Base-by-base conservation (phyloP, 805 yeast genomes). In the Candida namnaoensis region DNA sequence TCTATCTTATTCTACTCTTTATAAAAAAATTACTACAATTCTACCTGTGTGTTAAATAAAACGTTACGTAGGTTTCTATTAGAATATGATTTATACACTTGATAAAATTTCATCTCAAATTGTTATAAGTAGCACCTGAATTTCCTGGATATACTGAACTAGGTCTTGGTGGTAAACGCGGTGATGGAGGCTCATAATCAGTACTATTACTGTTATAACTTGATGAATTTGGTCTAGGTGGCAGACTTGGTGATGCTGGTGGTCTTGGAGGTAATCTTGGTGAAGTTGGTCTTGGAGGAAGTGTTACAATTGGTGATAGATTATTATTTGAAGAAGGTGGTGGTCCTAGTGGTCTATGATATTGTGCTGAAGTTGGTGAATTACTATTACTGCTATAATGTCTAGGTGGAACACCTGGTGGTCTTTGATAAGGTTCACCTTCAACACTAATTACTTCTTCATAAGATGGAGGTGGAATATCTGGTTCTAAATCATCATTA, bases 121-220 rank as follows among this genome's bases (percentile, higher is more conserved):
- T 44, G 26, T 48, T 47, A 37, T 56, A 62, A n/a, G 41, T 47
- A 11, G 56, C 47, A 10, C 47, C 56, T 24, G 44, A 41, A 46
- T 53, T 50, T 43, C 44, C 42, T 24, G 28, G 13, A 34, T 53
- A 37, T 12, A 48, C 41, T 3, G 36, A 39, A 3, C n/a, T 5
- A 13, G 49, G 50, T 40, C 46, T 44, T 25, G 47, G 46, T 5
- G 51, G 48, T 6, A 45, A 38, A 33, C 44, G 37, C 12, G 45
- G 47, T 8, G 42, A 30, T 26, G 6, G 28, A 26, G 28, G 8
- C 6, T 26, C 28, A 26, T 26, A 26, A 26, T 26, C 28, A 26
- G 6, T 26, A 6, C 8, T 26, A 26, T 7, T 26, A 7, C 28
- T 26, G 8, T 26, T 8, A 26, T 26, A 7, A 26, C n/a, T 9